Percentiles rank a stretch among this genome's conserved stretches.
phyloP scores from a whole-genome alignment of 2,329 filamentous ascomycete species.

The Sarocladium strictum region DNA sequence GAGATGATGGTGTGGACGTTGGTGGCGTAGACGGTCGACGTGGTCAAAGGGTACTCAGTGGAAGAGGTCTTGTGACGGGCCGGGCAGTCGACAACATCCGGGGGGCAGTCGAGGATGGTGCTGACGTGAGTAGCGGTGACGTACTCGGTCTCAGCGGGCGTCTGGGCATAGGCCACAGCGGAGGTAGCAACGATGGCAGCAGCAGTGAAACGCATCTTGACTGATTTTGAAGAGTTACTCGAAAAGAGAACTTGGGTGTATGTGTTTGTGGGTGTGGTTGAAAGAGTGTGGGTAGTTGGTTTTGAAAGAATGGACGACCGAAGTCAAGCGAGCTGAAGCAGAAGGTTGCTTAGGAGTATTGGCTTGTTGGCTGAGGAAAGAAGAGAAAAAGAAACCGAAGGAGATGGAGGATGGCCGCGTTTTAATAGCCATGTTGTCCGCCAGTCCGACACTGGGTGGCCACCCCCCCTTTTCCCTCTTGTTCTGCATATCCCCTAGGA shows the following conservation, averaged over 20 bases:
- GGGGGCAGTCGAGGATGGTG: constrained; percentile 54
- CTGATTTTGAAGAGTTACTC: constrained; percentile 23
- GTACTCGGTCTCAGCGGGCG: constrained; percentile 44
- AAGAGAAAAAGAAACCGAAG: constrained; percentile 18
- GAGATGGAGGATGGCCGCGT: constrained; percentile 30
- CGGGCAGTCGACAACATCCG: constrained; percentile 47
- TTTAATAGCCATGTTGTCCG: constrained; percentile 36
- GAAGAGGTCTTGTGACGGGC: constrained; percentile 32
- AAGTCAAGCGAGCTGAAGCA: constrained; percentile 42
- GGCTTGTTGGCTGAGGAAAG: constrained; percentile 39
- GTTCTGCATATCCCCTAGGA: constrained; percentile 3
- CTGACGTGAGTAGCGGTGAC: constrained; percentile 46
- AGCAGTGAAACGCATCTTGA: constrained; percentile 59
- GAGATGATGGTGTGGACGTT: constrained; percentile 56
- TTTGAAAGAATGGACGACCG: constrained; percentile 53
- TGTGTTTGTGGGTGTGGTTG: constrained; percentile 16
- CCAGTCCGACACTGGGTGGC: not conserved
- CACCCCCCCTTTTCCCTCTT: constrained; percentile 9
- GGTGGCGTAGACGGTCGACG: constrained; percentile 51
- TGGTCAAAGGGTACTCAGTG: constrained; percentile 35
- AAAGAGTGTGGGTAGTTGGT: constrained; percentile 29
- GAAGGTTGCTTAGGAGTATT: constrained; percentile 27
- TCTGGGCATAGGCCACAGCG: constrained; percentile 16
- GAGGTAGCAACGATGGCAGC: constrained; percentile 13
- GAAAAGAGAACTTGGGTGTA: constrained; percentile 18